phyloP scores from a whole-genome alignment of 768 basidiomycete genomes.

The Chiua virens region DNA sequence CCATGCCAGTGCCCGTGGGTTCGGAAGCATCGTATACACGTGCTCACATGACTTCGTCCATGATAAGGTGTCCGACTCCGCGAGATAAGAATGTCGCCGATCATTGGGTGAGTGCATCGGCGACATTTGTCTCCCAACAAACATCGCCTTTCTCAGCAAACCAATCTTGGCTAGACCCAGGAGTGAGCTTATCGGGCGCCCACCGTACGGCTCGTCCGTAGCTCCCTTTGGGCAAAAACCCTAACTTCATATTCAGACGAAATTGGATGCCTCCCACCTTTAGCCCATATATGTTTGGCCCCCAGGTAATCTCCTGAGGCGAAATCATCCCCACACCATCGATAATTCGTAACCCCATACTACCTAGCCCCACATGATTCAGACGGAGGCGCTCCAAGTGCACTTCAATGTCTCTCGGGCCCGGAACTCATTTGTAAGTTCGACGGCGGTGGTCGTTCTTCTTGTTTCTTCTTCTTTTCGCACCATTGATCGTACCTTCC shows the following conservation, averaged over 20 bases:
- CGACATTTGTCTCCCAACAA: neutral
- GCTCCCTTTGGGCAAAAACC: neutral
- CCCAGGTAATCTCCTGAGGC: neutral
- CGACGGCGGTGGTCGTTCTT: neutral
- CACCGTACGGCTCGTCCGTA: neutral
- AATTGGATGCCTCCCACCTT: conserved; percentile 6
- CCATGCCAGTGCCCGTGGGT: neutral
- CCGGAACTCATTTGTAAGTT: conserved; percentile 17
- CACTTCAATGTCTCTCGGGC: neutral
- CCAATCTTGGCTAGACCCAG: neutral
- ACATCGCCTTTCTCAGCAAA: neutral
- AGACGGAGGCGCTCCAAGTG: conserved; percentile 7
- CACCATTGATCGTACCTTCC: neutral
- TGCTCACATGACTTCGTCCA: neutral
- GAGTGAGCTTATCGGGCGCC: conserved; percentile 17
- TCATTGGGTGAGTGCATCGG: conserved; percentile 5
- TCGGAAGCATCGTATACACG: neutral
- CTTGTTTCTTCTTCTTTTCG: neutral
- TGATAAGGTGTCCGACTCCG: conserved; percentile 1
- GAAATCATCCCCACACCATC: neutral
- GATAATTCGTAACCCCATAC: neutral
- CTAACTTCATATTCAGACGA: neutral
- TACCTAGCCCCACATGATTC: conserved; percentile 6
- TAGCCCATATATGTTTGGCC: conserved; percentile 23
- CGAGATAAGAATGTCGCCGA: conserved; percentile 18